A percentile compares a stretch with the other conserved stretches of the same genome.
Evolutionary conservation across 129 eudicot genomes (phyloP).

Genomic region (Chrysanthemum seticuspe): DNA sequence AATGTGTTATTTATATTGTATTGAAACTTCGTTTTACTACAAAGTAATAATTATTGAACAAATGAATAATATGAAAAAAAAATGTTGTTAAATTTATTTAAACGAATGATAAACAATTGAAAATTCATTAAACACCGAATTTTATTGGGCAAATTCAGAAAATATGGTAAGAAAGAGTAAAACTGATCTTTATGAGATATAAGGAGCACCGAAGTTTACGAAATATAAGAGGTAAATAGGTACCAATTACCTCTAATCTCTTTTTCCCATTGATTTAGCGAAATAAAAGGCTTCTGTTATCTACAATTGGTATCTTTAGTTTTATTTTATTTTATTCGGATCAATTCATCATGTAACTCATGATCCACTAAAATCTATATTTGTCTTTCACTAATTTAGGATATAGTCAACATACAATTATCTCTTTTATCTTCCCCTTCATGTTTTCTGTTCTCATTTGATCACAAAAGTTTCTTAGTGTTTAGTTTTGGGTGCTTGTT

Average conservation of each 20-base stretch:
- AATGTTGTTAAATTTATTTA: too few species aligned
- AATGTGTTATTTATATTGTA: too few species aligned
- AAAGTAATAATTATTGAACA: too few species aligned
- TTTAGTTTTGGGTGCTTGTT: slow-evolving; percentile 7
- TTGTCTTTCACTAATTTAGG: slow-evolving; percentile 32
- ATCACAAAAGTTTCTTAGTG: slow-evolving; percentile 11
- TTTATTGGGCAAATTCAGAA: not conserved
- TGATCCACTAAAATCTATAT: slow-evolving; percentile 19
- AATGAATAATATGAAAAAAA: too few species aligned
- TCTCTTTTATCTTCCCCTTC: slow-evolving; percentile 6
- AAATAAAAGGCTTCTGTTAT: slow-evolving; percentile 22
- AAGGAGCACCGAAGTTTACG: slow-evolving; percentile 25
- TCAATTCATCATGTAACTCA: slow-evolving; percentile 28
- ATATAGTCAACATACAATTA: slow-evolving; percentile 25
- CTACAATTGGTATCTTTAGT: slow-evolving; percentile 5
- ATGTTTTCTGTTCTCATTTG: slow-evolving; percentile 10
- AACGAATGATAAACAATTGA: too few species aligned
- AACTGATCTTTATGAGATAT: not conserved
- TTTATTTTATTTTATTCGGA: slow-evolving; percentile 15
- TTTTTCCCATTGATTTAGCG: slow-evolving; percentile 21
- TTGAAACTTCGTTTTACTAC: too few species aligned
- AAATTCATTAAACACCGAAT: too few species aligned
- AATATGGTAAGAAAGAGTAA: slow-evolving; percentile 8
- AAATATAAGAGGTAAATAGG: slow-evolving; percentile 20
- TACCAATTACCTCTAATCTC: slow-evolving; percentile 9